Base-by-base conservation (phyloP, 1,139 yeast species). In the Pichia sp. region DNA sequence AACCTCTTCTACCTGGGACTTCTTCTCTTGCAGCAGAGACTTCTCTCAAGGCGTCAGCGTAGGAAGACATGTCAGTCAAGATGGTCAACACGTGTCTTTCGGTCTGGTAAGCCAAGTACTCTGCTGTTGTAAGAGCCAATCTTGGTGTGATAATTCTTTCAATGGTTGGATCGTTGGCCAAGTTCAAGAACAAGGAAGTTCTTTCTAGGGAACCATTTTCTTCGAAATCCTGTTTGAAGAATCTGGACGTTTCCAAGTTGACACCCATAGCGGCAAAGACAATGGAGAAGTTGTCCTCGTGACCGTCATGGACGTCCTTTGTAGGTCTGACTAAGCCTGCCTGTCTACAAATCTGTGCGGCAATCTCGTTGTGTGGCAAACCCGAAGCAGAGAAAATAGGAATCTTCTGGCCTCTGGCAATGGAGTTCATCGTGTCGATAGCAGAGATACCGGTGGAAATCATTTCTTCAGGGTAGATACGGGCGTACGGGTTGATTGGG, bases 1-100 rank as follows among this genome's bases (percentile, higher is more conserved):
- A 93, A 79, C 99, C 99, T 85, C 99, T 90, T 83, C 99, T 90
- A 80, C 99, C 99, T 69, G 99, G 99, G 50, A 93, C 99, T 78
- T 93, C 99, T 78, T 93, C 99, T 81, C 99, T 89, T 52, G 99
- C 99, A 59, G 99, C 99, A 58, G 98, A 90, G 54, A 93, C 99
- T 78, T 93, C 99, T 84, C 99, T 92, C 71, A 93, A 80, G 45
- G 99, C 99, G 74, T 93, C 99, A 43, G 99, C 99, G 72, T 93
- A 93, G 16, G 99, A 93, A 30, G 97, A 90, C 99, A 93, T 93
- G 78, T 93, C 99, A 56, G 99, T 95, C 70, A 93, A 82, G 69
- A 93, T 93, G 56, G 98, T 95, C 75, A 93, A 84, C 53, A 93
- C 99, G 73, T 93, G 99, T 77, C 98, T 90, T 75, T 93, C 99